Evolutionary conservation across 345 rosid species (phyloP), one percentile per base, ranked within the genome.

Genomic region (Clausena lansium): DNA sequence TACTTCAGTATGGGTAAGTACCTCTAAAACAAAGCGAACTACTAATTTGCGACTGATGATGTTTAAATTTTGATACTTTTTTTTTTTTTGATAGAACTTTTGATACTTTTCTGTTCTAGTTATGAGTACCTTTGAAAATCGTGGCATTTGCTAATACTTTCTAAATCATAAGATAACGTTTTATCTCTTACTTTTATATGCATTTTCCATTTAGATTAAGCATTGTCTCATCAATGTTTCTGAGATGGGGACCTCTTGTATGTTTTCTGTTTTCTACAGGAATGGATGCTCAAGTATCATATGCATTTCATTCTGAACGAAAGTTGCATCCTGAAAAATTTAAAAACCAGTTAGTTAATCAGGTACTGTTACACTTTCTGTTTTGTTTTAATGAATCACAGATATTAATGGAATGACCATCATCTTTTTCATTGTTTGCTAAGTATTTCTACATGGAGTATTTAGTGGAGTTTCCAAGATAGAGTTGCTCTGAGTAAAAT

Each of bases 281-380:
- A 73, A 96, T 94, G 98, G 98, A 96, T 89, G 97, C 99, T 81
- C 98, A 96, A 84, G 69, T 96, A 75, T 93, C 97, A 62, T 91
- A 90, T 85, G 95, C 94, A 71, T 93, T 93, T 87, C 97, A 93
- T 76, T 89, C 94, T 69, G 95, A 93, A 83, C 80, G 95, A 67
- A 93, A 86, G 88, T 63, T 87, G 80, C 93, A 94, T 83, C 99
- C 99, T 9, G 99, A 96, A 81, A 93, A 90, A 59, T 93, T 93
- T 76, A 91, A 91, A 84, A 93, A 91, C 45, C 99, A 92, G 87
- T 82, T 94, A 71, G 88, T 91, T 78, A 96, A 96, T 86, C 99
- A 96, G 99, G 99, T 95, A 86, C 30, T 55, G 2, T 77, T 39
- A 35, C 75, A 68, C 54, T 77, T 36, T 75, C 74, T 78, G n/a